Percentiles rank a stretch among this genome's conserved stretches.
Conservation (phyloP, 2,329 filamentous ascomycete species). For the Lecanicillium sp. region DNA sequence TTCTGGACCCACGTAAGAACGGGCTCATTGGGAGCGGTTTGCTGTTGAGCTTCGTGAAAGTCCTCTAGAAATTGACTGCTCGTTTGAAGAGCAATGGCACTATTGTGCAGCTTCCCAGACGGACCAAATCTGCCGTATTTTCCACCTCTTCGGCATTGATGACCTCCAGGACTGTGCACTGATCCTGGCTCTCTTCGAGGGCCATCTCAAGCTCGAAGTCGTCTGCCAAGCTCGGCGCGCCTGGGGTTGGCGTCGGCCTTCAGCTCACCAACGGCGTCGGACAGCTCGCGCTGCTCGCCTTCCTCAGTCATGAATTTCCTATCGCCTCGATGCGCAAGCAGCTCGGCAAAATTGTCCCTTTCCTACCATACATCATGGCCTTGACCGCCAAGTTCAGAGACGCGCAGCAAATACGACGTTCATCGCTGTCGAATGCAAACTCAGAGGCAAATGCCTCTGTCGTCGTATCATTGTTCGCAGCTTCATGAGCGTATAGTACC, state of each 20-base stretch:
- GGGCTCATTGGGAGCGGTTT: not conserved
- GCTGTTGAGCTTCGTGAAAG: constrained; percentile 2
- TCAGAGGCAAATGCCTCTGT: not conserved
- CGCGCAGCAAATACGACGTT: constrained; percentile 3
- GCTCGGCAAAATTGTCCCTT: constrained; percentile 1
- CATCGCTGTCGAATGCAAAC: not conserved
- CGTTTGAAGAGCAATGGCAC: not conserved
- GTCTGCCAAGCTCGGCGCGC: not conserved
- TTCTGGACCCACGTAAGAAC: constrained; percentile 2
- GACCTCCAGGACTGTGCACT: not conserved
- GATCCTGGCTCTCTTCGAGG: not conserved
- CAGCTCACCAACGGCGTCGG: not conserved
- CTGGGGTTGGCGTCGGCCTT: not conserved
- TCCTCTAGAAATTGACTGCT: not conserved
- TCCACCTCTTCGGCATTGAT: not conserved
- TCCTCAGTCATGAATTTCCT: not conserved
- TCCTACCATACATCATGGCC: constrained; percentile 4
- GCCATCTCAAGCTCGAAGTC: constrained; percentile 1
- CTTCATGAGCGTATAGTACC: constrained; percentile 3
- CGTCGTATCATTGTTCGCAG: not conserved
- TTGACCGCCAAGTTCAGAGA: constrained; percentile 1
- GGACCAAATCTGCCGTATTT: not conserved
- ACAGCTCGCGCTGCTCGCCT: not conserved
- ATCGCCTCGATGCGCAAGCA: not conserved
- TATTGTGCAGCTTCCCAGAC: constrained; percentile 3